These are phyloP conservation scores for Hysterangium stoloniferum DNA, from an alignment of 768 basidiomycete genomes.

Conservation along the genomic window DNA sequence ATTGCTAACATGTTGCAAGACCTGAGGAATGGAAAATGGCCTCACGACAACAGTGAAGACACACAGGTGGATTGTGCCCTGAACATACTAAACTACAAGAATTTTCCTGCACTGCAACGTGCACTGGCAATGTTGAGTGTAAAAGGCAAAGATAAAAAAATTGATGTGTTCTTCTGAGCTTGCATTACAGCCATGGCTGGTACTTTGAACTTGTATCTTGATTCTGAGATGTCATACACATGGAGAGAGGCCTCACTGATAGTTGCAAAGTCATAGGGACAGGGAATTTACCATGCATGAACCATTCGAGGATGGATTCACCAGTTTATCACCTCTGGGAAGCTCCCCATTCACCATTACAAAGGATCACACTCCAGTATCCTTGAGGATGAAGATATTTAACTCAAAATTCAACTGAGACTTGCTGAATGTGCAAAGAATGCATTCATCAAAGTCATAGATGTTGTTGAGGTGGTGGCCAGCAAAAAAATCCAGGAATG, in stretches of 20 bases:
- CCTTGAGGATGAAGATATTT: conserved; percentile 12
- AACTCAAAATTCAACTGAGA: conserved; percentile 4
- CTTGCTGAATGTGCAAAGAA: conserved; percentile 9
- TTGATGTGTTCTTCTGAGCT: conserved; percentile 25
- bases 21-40: too few relatives aligned
- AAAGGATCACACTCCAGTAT: conserved; percentile 6
- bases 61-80: too few relatives aligned
- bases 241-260: conserved; percentile 28
- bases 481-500: conserved; percentile 2
- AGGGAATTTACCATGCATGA: conserved; percentile 22
- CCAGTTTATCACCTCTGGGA: neutral
- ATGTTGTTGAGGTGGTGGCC: conserved; percentile 13
- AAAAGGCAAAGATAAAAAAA: conserved; percentile 22
- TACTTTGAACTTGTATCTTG: conserved; percentile 28
- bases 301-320: conserved; percentile 24
- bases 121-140: conserved; percentile 17
- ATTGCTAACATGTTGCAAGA: too few relatives aligned
- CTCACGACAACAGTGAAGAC: too few relatives aligned
- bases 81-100: too few relatives aligned
- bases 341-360: conserved; percentile 5
- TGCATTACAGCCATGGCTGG: conserved; percentile 27
- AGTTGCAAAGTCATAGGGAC: conserved; percentile 21
- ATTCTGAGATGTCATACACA: conserved; percentile 23
- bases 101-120: conserved; percentile 18
- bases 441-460: conserved; percentile 7